Evolutionary conservation across 441 rosid genomes (phyloP).

Genomic region (Omphalea diandra): DNA sequence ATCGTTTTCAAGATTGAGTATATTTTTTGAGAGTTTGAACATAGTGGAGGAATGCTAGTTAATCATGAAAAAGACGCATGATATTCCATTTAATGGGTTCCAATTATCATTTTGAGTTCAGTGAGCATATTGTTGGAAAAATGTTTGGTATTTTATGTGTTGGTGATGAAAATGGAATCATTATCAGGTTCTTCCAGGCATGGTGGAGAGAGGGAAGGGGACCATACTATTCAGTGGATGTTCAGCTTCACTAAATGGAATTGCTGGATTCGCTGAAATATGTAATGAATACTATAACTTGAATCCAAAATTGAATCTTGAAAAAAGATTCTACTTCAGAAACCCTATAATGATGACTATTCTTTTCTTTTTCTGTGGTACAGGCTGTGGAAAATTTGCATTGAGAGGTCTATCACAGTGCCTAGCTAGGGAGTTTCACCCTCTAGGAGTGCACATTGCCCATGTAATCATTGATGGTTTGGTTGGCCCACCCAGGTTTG

Average conservation of each 20-base stretch:
- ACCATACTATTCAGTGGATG: slow-evolving; percentile 93
- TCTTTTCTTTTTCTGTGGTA: neutral
- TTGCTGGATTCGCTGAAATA: slow-evolving; percentile 83
- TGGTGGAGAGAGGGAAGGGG: slow-evolving; percentile 90
- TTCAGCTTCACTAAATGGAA: slow-evolving; percentile 78
- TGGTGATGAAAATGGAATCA: neutral
- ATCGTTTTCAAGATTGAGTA: no score
- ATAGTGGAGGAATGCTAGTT: no score
- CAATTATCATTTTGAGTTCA: no score
- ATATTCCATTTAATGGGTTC: no score
- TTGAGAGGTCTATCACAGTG: slow-evolving; percentile 87
- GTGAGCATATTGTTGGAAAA: no score
- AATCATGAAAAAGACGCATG: no score
- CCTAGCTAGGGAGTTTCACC: slow-evolving; percentile 75
- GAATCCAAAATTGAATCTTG: no score
- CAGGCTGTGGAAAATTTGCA: slow-evolving; percentile 94
- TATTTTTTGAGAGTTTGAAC: no score
- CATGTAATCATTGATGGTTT: slow-evolving; percentile 85
- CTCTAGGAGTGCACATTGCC: slow-evolving; percentile 81
- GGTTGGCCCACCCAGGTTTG: slow-evolving; percentile 74
- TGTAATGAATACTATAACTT: no score
- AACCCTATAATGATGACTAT: neutral
- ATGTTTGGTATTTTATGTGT: neutral
- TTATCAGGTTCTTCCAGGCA: slow-evolving; percentile 72
- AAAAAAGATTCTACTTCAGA: no score